These are phyloP conservation scores for Cutaneotrichosporon sp. DNA, from an alignment of 1,284 basidiomycete species.

Conservation along the genomic window DNA sequence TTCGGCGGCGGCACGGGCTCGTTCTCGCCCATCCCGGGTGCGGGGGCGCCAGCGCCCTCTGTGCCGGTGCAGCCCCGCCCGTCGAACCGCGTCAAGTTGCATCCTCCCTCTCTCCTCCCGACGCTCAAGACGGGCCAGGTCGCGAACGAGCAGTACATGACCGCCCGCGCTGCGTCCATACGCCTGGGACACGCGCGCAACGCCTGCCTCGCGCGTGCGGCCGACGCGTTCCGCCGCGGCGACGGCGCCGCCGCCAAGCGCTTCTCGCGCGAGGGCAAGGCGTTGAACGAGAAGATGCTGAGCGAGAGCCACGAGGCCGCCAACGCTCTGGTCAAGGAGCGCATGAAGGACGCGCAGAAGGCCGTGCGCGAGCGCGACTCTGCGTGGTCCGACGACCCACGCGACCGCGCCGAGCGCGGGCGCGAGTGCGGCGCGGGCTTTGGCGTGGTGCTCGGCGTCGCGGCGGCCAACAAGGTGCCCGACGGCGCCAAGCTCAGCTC, in stretches of 20 bases:
- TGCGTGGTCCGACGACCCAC: slow-evolving; percentile 78
- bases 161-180: slow-evolving; percentile 79
- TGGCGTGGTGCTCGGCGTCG: slow-evolving; percentile 82
- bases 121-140: slow-evolving; percentile 81
- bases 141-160: slow-evolving; percentile 79
- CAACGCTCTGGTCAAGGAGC: slow-evolving; percentile 72
- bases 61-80: slow-evolving; percentile 64
- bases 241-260: slow-evolving; percentile 93
- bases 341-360: slow-evolving; percentile 71
- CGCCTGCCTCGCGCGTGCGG: slow-evolving; percentile 89
- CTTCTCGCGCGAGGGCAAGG: slow-evolving; percentile 89
- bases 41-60: slow-evolving; percentile 56
- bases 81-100: slow-evolving; percentile 79
- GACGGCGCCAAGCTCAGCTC: slow-evolving; percentile 60
- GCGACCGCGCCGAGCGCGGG: slow-evolving; percentile 73
- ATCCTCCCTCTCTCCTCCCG: slow-evolving; percentile 78
- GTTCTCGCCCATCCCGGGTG: slow-evolving; percentile 3
- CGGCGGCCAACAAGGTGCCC: slow-evolving; percentile 61
- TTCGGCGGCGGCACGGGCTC: slow-evolving; percentile 49
- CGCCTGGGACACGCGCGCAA: slow-evolving; percentile 91
- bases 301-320: slow-evolving; percentile 80
- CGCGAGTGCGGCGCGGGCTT: slow-evolving; percentile 76
- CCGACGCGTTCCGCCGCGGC: slow-evolving; percentile 90
- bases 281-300: slow-evolving; percentile 85
- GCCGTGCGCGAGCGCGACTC: slow-evolving; percentile 69